Base-by-base conservation (phyloP, 352 stramenopile genomes). In the Globisporangium middletonii region DNA sequence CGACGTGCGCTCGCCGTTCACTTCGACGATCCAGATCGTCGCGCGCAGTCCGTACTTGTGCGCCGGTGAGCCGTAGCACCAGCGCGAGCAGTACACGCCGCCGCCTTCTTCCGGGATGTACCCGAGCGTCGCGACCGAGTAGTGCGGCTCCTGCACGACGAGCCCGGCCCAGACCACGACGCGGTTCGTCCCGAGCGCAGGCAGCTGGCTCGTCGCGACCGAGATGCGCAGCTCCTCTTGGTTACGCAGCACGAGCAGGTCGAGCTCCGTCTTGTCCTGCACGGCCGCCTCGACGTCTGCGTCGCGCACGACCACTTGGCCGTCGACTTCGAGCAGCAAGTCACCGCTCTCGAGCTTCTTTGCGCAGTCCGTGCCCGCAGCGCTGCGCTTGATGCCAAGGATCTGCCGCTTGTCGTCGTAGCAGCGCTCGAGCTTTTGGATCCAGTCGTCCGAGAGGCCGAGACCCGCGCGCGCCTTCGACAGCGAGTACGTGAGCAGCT, bases 11-110 rank as follows among this genome's bases (percentile, higher is more conserved):
- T 89, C 63, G 7, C 85, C 89, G 58, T 97, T 96, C 41, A 97
- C 84, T 72, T 96, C 85, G 9, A 96, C 77, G 26, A 97, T 90
- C 82, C 86, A 97, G 58, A 93, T 93, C 13, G 88, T 96, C 11
- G 88, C 88, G 26, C 87, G 76, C 28, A 97, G 72, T 2, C 81
- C 86, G 64, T 95, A 97, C 65, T 96, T 96, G 62, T 97, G 88
- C 1, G 86, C 88, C 11, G 89, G 89, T 0, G 85, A 96, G 18
- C 91, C 91, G 64, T 96, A 95, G 54, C 80, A 94, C 90, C 90
- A 97, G 7, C 86, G 72, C 2, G 89, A 97, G 53, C 80, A 90
- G 67, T 97, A 97, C 19, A 96, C 84, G 15, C 82, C 83, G 16
- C 82, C 83, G 3, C 87, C 84, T 68, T 90, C 77, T 53, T 92